Evolutionary conservation across 2,329 filamentous ascomycete genomes (phyloP).

Genomic region (Colletotrichum viniferum): DNA sequence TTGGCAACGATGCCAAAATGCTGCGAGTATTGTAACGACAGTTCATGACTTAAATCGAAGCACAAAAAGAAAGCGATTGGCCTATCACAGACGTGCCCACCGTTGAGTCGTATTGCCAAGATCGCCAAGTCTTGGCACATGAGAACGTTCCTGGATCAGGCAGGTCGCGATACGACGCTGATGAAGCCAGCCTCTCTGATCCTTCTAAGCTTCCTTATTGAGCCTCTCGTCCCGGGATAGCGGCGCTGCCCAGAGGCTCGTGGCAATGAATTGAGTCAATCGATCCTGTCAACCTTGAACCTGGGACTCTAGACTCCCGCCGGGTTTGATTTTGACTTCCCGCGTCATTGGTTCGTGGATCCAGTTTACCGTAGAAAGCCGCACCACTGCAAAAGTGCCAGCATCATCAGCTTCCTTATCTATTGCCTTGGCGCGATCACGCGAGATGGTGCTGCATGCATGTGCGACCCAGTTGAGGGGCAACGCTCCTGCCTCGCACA

Average conservation of each 20-base stretch:
- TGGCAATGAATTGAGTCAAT: neutral
- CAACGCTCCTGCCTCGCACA: neutral
- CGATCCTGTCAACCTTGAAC: neutral
- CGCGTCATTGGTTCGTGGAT: neutral
- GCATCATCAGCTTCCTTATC: slow-evolving; percentile 8
- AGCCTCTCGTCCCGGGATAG: neutral
- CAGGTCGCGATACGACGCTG: neutral
- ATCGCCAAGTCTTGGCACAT: neutral
- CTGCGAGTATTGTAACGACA: neutral
- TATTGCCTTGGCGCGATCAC: slow-evolving; percentile 12
- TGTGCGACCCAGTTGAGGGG: neutral
- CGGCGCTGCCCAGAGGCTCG: neutral
- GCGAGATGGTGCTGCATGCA: neutral
- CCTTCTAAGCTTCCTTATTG: neutral
- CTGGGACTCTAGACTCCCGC: neutral
- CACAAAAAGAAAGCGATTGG: neutral
- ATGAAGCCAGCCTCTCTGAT: neutral
- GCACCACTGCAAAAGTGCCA: neutral
- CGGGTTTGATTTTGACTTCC: neutral
- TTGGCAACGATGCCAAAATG: neutral
- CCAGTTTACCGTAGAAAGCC: neutral
- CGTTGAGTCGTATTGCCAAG: neutral
- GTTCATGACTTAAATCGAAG: neutral
- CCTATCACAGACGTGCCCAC: neutral
- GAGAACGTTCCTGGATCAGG: slow-evolving; percentile 5